Base-by-base conservation (phyloP, 2,329 filamentous ascomycete genomes). In the Decorospora gaudefroyi region DNA sequence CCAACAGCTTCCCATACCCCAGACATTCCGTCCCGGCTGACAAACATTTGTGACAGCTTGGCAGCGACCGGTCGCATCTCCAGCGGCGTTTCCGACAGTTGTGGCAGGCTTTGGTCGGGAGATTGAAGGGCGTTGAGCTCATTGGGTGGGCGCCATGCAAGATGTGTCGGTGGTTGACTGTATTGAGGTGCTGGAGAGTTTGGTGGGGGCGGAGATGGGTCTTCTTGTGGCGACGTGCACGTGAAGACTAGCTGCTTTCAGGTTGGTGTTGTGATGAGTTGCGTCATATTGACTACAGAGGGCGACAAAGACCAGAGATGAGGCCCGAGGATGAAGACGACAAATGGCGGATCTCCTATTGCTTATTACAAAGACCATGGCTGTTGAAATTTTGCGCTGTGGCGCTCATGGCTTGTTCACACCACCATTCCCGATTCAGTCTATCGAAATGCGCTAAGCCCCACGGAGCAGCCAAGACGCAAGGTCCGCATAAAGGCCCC, bases 11-110 rank as follows among this genome's bases (percentile, higher is more conserved):
- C 48, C 79, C 81, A 65, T 85, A 85, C 26, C 82, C 82, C 49
- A 82, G 76, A 70, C 82, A 85, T 55, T 79, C 74, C 62, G 79
- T 73, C 18, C 80, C 80, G 28, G 76, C 72, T 55, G 71, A 73
- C 40, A 72, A 67, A 64, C 82, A 85, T 70, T 84, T 85, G 57
- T 78, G 75, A 65, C 82, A 85, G 45, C 69, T 73, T 17, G 82
- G 82, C 35, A 78, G 69, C 22, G 81, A 83, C 47, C 78, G 75
- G 67, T 85, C 82, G 66, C 82, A 85, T 59, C 81, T 79, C 64
- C 81, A 76, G 54, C 82, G 78, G 60, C 76, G 77, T 44, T 76
- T 77, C 47, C 81, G 80, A 67, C 82, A 85, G 68, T 83, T 84
- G 68, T 84, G 80, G 65, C 82, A 85, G 48, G 77, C 59, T 64